Conservation (phyloP, 2,329 filamentous ascomycete genomes). For the Keithomyces neogunnii region DNA sequence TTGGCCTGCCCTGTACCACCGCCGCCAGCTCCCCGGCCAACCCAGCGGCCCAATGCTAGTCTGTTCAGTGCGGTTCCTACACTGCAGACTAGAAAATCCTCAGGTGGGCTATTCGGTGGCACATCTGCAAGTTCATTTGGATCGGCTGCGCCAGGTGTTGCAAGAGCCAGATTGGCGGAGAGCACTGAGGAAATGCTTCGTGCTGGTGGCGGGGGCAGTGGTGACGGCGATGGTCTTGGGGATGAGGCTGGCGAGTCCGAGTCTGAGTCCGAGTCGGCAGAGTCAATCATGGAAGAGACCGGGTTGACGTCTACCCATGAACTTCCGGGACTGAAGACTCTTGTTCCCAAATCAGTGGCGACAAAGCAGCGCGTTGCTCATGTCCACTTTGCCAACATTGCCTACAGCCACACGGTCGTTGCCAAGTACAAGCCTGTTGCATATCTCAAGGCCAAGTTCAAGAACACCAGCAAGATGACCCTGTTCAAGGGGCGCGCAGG, state of each 20-base stretch:
- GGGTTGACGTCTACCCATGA: conserved; percentile 50
- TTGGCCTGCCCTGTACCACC: background rate
- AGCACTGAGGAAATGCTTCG: background rate
- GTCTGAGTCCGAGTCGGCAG: conserved; percentile 12
- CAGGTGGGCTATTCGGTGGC: background rate
- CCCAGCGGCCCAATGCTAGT: background rate
- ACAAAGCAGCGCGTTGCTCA: conserved; percentile 48
- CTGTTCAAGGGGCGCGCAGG: conserved; percentile 43
- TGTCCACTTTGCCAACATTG: conserved; percentile 35
- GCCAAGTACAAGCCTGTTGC: conserved; percentile 48
- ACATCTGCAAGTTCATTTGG: background rate
- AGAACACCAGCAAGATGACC: conserved; percentile 42
- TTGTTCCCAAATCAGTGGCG: conserved; percentile 36
- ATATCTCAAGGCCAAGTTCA: conserved; percentile 45
- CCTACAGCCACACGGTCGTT: conserved; percentile 45
- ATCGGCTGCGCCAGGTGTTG: background rate
- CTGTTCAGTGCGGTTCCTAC: background rate
- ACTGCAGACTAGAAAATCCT: background rate
- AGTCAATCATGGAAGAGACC: conserved; percentile 43
- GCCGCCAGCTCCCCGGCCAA: background rate
- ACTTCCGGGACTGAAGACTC: conserved; percentile 42
- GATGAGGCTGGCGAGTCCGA: background rate
- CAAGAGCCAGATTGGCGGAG: conserved; percentile 9
- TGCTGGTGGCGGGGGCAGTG: background rate
- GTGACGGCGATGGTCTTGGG: background rate